Percentiles rank a stretch among this genome's conserved stretches.
These are phyloP conservation scores for Saccharomycopsis crataegensis DNA, from an alignment of 1,139 yeast species.

Conservation along the genomic window DNA sequence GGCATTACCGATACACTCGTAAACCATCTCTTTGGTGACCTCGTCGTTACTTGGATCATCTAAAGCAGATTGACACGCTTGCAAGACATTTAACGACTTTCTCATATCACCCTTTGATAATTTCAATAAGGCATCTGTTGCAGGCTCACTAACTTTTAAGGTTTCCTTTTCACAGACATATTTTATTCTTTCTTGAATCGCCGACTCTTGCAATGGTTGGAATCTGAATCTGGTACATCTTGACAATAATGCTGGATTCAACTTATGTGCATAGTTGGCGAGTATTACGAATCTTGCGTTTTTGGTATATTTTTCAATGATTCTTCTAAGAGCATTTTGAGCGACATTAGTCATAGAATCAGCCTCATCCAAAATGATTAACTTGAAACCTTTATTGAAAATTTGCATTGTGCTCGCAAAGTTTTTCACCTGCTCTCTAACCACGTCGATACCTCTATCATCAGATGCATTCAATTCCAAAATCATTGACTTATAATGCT, in stretches of 20 bases:
- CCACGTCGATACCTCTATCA: slow-evolving; percentile 83
- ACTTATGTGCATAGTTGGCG: slow-evolving; percentile 93
- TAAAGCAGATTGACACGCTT: slow-evolving; percentile 82
- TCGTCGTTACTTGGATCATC: slow-evolving; percentile 35
- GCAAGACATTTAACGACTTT: slow-evolving; percentile 85
- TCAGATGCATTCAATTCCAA: slow-evolving; percentile 84
- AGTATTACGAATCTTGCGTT: slow-evolving; percentile 93
- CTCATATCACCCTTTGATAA: slow-evolving; percentile 94
- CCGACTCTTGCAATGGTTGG: slow-evolving; percentile 64
- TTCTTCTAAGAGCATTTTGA: slow-evolving; percentile 86
- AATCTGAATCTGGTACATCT: slow-evolving; percentile 95
- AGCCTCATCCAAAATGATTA: slow-evolving; percentile 93
- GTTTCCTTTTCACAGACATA: slow-evolving; percentile 65
- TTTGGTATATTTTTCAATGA: slow-evolving; percentile 89
- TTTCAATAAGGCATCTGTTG: slow-evolving; percentile 56
- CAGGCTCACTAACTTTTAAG: slow-evolving; percentile 50
- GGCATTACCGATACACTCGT: slow-evolving; percentile 95
- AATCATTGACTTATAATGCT: slow-evolving; percentile 79
- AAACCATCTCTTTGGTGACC: slow-evolving; percentile 68
- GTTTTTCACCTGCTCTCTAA: slow-evolving; percentile 74
- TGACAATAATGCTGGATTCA: slow-evolving; percentile 89
- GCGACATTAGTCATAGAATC: slow-evolving; percentile 99
- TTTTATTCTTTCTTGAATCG: slow-evolving; percentile 60
- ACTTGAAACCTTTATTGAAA: slow-evolving; percentile 71
- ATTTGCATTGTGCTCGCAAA: slow-evolving; percentile 91